A percentile compares a stretch with the other conserved stretches of the same genome.
phyloP scores from a whole-genome alignment of 805 yeast genomes.

The Yarrowia deformans region DNA sequence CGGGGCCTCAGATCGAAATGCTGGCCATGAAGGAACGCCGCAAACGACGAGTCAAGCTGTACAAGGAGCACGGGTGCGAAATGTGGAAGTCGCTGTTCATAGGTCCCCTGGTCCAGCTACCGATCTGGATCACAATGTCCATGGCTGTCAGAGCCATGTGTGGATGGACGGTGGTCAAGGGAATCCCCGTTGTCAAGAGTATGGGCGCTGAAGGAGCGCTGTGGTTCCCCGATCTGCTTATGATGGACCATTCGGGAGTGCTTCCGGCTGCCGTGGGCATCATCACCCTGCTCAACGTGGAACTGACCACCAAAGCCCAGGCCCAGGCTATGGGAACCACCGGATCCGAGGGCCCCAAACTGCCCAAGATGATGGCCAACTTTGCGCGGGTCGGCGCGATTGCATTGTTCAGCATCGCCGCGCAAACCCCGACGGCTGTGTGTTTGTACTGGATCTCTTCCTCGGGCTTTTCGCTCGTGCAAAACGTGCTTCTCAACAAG shows the following conservation, averaged over 20 bases:
- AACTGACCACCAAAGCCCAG: slow-evolving; percentile 71
- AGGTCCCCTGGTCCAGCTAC: slow-evolving; percentile 82
- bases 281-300: slow-evolving; percentile 76
- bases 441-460: slow-evolving; percentile 92
- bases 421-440: slow-evolving; percentile 85
- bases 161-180: slow-evolving; percentile 55
- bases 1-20: slow-evolving; percentile 79
- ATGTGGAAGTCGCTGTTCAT: slow-evolving; percentile 75
- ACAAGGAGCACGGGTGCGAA: slow-evolving; percentile 70
- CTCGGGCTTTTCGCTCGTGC: slow-evolving; percentile 74
- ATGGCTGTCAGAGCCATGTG: slow-evolving; percentile 76
- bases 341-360: slow-evolving; percentile 49
- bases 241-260: slow-evolving; percentile 65
- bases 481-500: slow-evolving; percentile 74
- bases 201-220: slow-evolving; percentile 60
- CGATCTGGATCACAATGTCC: slow-evolving; percentile 84
- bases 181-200: slow-evolving; percentile 48
- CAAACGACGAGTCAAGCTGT: slow-evolving; percentile 74
- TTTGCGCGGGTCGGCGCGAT: slow-evolving; percentile 77
- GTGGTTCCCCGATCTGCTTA: slow-evolving; percentile 68
- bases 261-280: slow-evolving; percentile 78
- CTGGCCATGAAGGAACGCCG: slow-evolving; percentile 79
- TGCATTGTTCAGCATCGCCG: slow-evolving; percentile 80
- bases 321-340: slow-evolving; percentile 42
- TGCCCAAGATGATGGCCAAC: slow-evolving; percentile 59